Conservation (phyloP, 257 asterid species). For the Scutellaria baicalensis region DNA sequence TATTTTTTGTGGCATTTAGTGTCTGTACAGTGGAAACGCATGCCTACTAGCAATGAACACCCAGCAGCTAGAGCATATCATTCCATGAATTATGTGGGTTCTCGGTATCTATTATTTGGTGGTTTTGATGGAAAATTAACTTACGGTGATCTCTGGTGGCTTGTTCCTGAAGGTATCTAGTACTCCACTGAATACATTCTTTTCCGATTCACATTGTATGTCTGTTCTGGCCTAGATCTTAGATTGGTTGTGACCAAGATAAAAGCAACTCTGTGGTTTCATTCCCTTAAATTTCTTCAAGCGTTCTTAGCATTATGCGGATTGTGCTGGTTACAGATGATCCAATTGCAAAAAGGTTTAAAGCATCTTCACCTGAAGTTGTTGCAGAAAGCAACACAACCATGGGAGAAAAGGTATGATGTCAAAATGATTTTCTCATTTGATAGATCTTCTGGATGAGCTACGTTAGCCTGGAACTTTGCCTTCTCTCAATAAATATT, state of each 20-base stretch:
- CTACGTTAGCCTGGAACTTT: not conserved
- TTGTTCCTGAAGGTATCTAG: constrained; percentile 82
- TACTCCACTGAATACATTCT: not conserved
- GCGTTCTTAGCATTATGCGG: constrained; percentile 2
- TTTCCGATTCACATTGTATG: not conserved
- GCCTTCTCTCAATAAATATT: not conserved
- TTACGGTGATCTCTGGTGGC: constrained; percentile 98
- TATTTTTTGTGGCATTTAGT: constrained; percentile 36
- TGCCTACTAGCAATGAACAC: constrained; percentile 65
- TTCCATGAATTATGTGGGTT: constrained; percentile 74
- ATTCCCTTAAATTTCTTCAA: not conserved
- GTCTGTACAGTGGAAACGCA: constrained; percentile 87
- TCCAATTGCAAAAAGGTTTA: constrained; percentile 66
- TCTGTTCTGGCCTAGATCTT: not conserved
- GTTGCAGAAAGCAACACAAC: constrained; percentile 35
- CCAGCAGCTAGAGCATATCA: constrained; percentile 98
- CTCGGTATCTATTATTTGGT: constrained; percentile 78
- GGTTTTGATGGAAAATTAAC: constrained; percentile 97
- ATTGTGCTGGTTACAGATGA: constrained; percentile 54
- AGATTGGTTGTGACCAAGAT: not conserved
- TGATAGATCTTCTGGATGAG: not conserved
- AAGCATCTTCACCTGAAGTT: constrained; percentile 33
- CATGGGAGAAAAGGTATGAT: constrained; percentile 31
- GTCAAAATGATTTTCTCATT: constrained; percentile 5
- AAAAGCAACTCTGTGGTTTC: not conserved